Evolutionary conservation across 768 basidiomycete species (phyloP).

Genomic region (Zangia roseola): DNA sequence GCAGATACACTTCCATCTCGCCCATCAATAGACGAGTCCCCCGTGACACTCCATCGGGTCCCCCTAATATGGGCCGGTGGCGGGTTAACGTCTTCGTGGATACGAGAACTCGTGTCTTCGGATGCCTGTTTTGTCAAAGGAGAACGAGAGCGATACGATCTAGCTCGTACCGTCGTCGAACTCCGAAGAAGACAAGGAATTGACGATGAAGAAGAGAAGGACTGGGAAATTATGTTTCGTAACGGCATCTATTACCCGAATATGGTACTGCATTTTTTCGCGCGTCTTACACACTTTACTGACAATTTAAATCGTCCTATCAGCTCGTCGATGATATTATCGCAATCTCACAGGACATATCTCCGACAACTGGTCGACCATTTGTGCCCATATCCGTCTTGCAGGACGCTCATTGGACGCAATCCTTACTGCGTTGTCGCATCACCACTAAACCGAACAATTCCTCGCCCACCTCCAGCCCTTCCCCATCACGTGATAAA

Average conservation of each 20-base stretch:
- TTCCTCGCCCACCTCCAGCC: slow-evolving; percentile 35
- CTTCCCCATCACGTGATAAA: slow-evolving; percentile 43
- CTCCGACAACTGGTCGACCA: slow-evolving; percentile 62
- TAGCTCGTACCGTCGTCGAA: slow-evolving; percentile 76
- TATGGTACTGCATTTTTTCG: slow-evolving; percentile 53
- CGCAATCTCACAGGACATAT: slow-evolving; percentile 69
- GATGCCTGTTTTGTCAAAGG: slow-evolving; percentile 78
- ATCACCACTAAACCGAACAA: slow-evolving; percentile 43
- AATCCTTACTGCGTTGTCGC: slow-evolving; percentile 61
- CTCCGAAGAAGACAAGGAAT: slow-evolving; percentile 58
- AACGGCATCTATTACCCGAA: slow-evolving; percentile 83
- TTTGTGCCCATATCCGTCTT: slow-evolving; percentile 68
- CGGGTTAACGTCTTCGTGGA: slow-evolving; percentile 73
- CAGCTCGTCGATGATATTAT: slow-evolving; percentile 82
- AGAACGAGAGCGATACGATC: slow-evolving; percentile 78
- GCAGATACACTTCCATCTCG: slow-evolving; percentile 30
- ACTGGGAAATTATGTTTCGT: slow-evolving; percentile 70
- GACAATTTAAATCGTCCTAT: not conserved
- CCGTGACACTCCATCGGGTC: slow-evolving; percentile 18
- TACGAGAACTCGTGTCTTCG: slow-evolving; percentile 68
- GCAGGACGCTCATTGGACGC: slow-evolving; percentile 79
- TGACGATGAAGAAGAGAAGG: slow-evolving; percentile 60
- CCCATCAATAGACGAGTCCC: slow-evolving; percentile 14
- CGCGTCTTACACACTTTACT: not conserved
- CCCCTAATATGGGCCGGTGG: slow-evolving; percentile 73